phyloP scores from a whole-genome alignment of 345 rosid genomes.

The Corymbia maculata region DNA sequence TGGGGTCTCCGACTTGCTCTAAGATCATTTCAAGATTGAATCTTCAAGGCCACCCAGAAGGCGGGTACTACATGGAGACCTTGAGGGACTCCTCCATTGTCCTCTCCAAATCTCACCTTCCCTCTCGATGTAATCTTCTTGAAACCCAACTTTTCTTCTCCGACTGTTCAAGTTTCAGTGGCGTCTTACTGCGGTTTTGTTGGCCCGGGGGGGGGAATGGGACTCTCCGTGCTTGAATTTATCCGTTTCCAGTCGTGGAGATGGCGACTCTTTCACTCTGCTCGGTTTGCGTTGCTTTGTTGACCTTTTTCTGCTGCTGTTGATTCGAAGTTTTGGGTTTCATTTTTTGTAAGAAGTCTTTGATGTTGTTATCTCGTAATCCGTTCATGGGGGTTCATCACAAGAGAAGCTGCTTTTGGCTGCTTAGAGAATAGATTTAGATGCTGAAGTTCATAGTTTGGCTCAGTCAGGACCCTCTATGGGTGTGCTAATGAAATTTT shows the following conservation, averaged over 20 bases:
- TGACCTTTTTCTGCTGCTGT: background rate
- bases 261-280: background rate
- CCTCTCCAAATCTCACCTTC: conserved; percentile 69
- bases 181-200: background rate
- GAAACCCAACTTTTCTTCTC: background rate
- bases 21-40: conserved; percentile 40
- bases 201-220: background rate
- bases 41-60: conserved; percentile 60
- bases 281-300: background rate
- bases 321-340: background rate
- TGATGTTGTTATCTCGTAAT: background rate
- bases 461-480: background rate
- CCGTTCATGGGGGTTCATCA: background rate
- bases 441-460: background rate
- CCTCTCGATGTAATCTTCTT: conserved; percentile 37
- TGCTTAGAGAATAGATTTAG: background rate
- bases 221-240: background rate
- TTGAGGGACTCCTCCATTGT: conserved; percentile 54
- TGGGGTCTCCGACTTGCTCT: background rate
- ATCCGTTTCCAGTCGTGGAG: background rate
- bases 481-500: background rate
- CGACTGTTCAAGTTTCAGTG: background rate
- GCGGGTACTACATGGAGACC: conserved; percentile 59
- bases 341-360: background rate
- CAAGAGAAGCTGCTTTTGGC: background rate